These are phyloP conservation scores for Rhodotorula sp. DNA, from an alignment of 1,284 basidiomycete species.

Conservation along the genomic window DNA sequence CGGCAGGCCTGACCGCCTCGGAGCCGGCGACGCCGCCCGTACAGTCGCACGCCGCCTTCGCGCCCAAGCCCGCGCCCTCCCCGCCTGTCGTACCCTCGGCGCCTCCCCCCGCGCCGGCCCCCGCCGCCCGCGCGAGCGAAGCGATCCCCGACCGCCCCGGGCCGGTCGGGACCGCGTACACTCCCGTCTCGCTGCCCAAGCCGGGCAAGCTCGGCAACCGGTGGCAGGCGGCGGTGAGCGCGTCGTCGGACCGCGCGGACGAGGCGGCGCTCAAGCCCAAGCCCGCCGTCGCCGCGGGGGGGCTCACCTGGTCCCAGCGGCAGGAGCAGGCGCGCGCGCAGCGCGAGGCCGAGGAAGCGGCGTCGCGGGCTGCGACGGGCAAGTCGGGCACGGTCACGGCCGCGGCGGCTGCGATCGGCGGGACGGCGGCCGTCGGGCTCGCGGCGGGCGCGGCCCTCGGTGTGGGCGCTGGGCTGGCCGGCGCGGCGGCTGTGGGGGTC, in stretches of 20 bases:
- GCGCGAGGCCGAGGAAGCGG: constrained; percentile 73
- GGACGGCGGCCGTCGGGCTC: constrained; percentile 15
- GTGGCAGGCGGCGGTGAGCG: constrained; percentile 57
- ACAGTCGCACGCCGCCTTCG: not conserved
- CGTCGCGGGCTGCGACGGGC: constrained; percentile 57
- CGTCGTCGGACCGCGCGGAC: not conserved
- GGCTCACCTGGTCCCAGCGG: constrained; percentile 82
- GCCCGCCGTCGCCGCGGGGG: constrained; percentile 48
- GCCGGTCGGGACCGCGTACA: constrained; percentile 71
- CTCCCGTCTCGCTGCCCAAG: constrained; percentile 76
- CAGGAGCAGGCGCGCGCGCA: constrained; percentile 84
- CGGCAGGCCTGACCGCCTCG: constrained; percentile 52
- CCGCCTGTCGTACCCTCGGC: constrained; percentile 42
- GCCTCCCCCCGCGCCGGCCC: constrained; percentile 56
- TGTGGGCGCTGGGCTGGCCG: constrained; percentile 50
- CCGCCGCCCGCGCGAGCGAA: constrained; percentile 52
- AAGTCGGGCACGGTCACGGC: constrained; percentile 52
- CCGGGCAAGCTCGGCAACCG: constrained; percentile 85
- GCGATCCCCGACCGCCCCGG: constrained; percentile 41
- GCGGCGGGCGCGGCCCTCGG: constrained; percentile 48
- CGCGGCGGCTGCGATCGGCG: constrained; percentile 41
- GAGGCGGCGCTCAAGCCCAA: not conserved
- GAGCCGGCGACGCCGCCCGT: constrained; percentile 56
- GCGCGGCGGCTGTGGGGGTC: constrained; percentile 51
- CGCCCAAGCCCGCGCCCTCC: not conserved